Conservation (phyloP, 1,284 basidiomycete species). For the Tausonia pullulans region DNA sequence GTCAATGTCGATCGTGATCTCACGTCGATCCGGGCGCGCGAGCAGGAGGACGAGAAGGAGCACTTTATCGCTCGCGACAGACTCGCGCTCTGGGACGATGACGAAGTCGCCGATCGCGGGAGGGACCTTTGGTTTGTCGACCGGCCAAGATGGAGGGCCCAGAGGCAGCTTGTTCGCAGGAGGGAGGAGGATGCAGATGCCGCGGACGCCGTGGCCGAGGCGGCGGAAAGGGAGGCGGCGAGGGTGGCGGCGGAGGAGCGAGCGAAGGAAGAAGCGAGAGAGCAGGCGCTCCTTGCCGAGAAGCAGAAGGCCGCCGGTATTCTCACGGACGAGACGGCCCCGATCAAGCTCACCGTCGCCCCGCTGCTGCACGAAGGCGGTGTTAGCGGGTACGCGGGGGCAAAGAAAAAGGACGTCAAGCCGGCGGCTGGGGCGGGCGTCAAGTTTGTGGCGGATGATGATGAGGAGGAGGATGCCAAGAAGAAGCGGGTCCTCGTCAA, state of each 20-base stretch:
- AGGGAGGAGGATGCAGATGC: conserved; percentile 68
- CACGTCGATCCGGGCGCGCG: conserved; percentile 54
- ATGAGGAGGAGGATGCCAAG: conserved; percentile 73
- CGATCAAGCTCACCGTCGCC: conserved; percentile 65
- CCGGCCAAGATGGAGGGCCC: conserved; percentile 60
- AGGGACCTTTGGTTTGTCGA: conserved; percentile 66
- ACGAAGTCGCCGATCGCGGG: conserved; percentile 57
- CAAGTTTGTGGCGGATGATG: conserved; percentile 29
- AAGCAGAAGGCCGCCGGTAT: conserved; percentile 77
- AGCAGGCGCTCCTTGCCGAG: conserved; percentile 73
- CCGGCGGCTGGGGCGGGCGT: conserved; percentile 33
- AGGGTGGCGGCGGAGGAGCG: conserved; percentile 77
- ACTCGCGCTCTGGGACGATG: conserved; percentile 76
- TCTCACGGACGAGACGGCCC: conserved; percentile 78
- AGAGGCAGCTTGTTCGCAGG: conserved; percentile 52
- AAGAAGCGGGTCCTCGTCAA: conserved; percentile 70
- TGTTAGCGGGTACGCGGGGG: conserved; percentile 19
- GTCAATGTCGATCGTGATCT: conserved; percentile 59
- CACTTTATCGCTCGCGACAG: conserved; percentile 56
- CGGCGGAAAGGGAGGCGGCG: conserved; percentile 68
- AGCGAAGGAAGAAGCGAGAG: conserved; percentile 77
- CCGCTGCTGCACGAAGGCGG: conserved; percentile 11
- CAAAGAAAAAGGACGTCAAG: conserved; percentile 9
- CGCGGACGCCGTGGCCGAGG: conserved; percentile 68
- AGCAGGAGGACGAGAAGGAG: conserved; percentile 63